phyloP scores from a whole-genome alignment of 2,329 filamentous ascomycete genomes.

The Rutstroemia sydowiana region DNA sequence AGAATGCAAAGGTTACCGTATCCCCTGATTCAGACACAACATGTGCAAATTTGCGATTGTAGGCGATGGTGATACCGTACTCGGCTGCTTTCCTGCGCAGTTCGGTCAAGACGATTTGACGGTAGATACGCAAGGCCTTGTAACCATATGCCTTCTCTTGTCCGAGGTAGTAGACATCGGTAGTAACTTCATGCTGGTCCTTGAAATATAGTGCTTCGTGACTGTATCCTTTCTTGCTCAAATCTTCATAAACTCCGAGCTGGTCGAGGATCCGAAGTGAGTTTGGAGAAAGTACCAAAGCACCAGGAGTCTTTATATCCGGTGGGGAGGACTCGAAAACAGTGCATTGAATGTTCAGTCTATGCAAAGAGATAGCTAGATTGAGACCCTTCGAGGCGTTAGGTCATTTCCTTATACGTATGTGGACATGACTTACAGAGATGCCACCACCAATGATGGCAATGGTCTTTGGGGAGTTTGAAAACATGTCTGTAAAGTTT shows the following conservation, averaged over 20 bases:
- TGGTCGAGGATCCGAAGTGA: constrained; percentile 46
- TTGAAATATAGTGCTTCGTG: constrained; percentile 41
- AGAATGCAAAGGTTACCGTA: constrained; percentile 40
- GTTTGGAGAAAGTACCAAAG: constrained; percentile 53
- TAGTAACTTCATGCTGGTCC: constrained; percentile 28
- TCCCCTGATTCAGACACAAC: constrained; percentile 36
- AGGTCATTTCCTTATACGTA: no score
- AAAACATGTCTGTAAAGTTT: neutral
- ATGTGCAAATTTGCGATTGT: constrained; percentile 40
- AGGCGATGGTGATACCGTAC: constrained; percentile 37
- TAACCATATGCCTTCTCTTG: constrained; percentile 43
- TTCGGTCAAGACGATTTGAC: constrained; percentile 43
- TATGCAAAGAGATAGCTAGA: constrained; percentile 46
- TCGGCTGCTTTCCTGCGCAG: constrained; percentile 37
- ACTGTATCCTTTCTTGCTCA: constrained; percentile 39
- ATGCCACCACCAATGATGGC: constrained; percentile 43
- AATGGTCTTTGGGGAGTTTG: constrained; percentile 17
- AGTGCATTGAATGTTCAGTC: constrained; percentile 40
- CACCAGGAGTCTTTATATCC: constrained; percentile 43
- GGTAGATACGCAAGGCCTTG: constrained; percentile 45
- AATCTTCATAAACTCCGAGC: constrained; percentile 40
- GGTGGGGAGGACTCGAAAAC: constrained; percentile 45
- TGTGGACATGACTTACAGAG: no score
- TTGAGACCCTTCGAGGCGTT: no score
- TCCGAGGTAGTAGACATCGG: constrained; percentile 43